Conservation (phyloP, 1,284 basidiomycete species). For the Ustilago trichophora region DNA sequence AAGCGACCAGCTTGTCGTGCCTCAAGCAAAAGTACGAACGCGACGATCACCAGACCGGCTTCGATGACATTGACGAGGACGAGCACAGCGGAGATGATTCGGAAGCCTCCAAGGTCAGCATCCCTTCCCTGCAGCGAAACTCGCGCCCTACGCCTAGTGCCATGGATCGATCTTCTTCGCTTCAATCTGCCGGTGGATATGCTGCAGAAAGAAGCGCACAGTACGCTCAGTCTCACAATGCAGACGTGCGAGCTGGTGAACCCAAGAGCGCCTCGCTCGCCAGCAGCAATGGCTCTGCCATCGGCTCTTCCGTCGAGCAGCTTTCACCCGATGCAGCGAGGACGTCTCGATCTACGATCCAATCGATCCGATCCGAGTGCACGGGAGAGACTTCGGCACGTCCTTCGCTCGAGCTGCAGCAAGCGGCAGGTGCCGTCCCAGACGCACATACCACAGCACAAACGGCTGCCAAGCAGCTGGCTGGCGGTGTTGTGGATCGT, state of each 20-base stretch:
- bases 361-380: constrained; percentile 43
- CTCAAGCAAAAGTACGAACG: constrained; percentile 62
- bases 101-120: constrained; percentile 5
- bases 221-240: constrained; percentile 3
- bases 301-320: constrained; percentile 34
- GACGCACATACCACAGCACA: constrained; percentile 41
- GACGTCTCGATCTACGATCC: constrained; percentile 44
- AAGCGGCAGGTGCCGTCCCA: background rate
- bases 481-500: constrained; percentile 26
- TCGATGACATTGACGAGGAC: constrained; percentile 46
- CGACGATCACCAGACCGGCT: constrained; percentile 32
- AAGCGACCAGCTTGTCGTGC: constrained; percentile 68
- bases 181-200: constrained; percentile 4
- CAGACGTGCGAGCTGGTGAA: constrained; percentile 1
- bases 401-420: constrained; percentile 49
- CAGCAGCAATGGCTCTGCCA: constrained; percentile 29
- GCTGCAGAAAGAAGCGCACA: constrained; percentile 2
- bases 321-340: constrained; percentile 31
- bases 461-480: constrained; percentile 31
- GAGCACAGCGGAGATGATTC: constrained; percentile 24
- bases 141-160: background rate
- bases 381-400: constrained; percentile 56
- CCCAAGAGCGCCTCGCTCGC: constrained; percentile 8
- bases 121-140: constrained; percentile 6
- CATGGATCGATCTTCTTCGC: constrained; percentile 19